phyloP scores from a whole-genome alignment of 78 protist genomes.

The Chrysochromulina parva region DNA sequence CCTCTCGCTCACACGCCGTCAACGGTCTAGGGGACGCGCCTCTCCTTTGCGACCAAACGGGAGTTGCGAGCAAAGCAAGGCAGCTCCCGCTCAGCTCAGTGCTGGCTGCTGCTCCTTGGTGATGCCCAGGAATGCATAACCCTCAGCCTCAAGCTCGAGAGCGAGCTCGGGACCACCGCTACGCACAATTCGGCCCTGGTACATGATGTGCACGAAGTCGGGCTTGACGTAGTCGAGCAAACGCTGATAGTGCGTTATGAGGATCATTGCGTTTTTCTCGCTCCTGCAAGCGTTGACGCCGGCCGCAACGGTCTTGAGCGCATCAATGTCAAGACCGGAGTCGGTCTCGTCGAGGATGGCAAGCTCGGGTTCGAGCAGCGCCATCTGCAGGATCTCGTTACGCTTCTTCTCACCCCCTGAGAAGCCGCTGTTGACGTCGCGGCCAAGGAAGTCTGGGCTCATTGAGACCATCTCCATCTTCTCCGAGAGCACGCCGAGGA shows the following conservation, averaged over 20 bases:
- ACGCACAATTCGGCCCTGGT: background rate
- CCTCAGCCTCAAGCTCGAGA: background rate
- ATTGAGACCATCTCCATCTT: background rate
- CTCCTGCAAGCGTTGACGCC: background rate
- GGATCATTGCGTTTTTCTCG: background rate
- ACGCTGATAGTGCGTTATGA: conserved; percentile 50
- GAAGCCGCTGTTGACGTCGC: conserved; percentile 33
- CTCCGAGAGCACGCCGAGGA: background rate
- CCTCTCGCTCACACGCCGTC: too few species aligned
- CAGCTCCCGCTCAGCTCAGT: too few species aligned
- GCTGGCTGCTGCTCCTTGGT: too few species aligned
- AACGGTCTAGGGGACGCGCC: too few species aligned
- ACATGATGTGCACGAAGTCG: conserved; percentile 26
- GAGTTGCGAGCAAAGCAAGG: too few species aligned
- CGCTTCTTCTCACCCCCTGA: conserved; percentile 56
- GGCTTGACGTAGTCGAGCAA: conserved; percentile 36
- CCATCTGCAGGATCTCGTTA: conserved; percentile 44
- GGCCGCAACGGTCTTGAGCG: conserved; percentile 22
- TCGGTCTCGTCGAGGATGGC: conserved; percentile 27
- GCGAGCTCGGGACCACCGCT: background rate
- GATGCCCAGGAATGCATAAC: background rate
- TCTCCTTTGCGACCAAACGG: too few species aligned
- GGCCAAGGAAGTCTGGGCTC: background rate
- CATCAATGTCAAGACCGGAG: conserved; percentile 48
- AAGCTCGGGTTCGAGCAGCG: conserved; percentile 30